phyloP scores from a whole-genome alignment of 2,329 filamentous ascomycete genomes.

The Xylariaceae sp. region DNA sequence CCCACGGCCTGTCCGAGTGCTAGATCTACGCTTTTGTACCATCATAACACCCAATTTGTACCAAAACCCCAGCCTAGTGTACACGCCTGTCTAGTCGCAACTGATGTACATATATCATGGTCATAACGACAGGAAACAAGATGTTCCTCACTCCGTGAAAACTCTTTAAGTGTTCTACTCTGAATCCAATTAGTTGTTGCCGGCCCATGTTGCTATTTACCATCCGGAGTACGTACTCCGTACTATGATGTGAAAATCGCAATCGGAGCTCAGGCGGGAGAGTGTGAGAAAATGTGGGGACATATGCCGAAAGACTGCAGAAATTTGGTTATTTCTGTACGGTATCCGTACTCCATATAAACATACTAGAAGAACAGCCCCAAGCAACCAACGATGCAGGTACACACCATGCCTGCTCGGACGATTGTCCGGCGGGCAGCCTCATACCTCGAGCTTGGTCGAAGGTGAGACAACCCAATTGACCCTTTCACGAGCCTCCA shows the following conservation, averaged over 20 bases:
- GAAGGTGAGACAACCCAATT: slow-evolving; percentile 14
- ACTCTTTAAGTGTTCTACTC: too few species aligned
- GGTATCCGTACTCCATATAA: too few species aligned
- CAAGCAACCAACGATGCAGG: slow-evolving; percentile 10
- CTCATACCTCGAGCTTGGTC: slow-evolving; percentile 9
- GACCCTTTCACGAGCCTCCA: slow-evolving; percentile 1
- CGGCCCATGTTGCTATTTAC: too few species aligned
- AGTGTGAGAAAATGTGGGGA: too few species aligned
- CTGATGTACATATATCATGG: not conserved
- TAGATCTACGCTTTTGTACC: slow-evolving; percentile 10
- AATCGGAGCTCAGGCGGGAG: too few species aligned
- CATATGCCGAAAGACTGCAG: too few species aligned
- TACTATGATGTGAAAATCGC: too few species aligned
- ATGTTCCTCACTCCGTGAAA: too few species aligned
- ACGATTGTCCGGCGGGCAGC: slow-evolving; percentile 10
- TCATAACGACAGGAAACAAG: not conserved
- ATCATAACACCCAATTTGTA: slow-evolving; percentile 14
- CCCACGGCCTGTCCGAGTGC: too few species aligned
- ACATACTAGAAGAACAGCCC: slow-evolving; percentile 1
- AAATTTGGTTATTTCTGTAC: too few species aligned
- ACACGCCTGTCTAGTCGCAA: slow-evolving; percentile 7
- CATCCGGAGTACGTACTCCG: too few species aligned
- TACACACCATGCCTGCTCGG: slow-evolving; percentile 14
- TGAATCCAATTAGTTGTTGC: too few species aligned
- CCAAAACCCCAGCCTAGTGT: slow-evolving; percentile 16